Conservation (phyloP, 1,139 yeast species). For the Diutina neorugosa region DNA sequence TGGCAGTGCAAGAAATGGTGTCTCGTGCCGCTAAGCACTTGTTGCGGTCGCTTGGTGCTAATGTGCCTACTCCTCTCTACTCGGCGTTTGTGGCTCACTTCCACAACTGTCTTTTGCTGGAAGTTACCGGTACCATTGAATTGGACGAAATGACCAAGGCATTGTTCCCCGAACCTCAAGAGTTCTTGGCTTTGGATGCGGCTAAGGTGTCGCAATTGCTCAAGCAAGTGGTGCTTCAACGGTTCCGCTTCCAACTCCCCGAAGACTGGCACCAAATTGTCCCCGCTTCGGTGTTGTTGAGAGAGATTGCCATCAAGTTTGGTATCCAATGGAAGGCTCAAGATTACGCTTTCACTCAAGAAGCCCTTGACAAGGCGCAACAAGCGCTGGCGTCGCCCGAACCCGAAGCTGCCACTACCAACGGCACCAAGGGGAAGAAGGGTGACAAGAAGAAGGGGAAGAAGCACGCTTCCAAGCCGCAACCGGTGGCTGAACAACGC, state of each 20-base stretch:
- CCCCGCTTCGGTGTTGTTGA: constrained; percentile 36
- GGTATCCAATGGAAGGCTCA: constrained; percentile 81
- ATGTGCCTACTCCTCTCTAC: constrained; percentile 42
- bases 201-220: constrained; percentile 32
- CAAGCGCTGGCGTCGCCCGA: constrained; percentile 7
- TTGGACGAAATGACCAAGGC: constrained; percentile 30
- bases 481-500: constrained; percentile 14
- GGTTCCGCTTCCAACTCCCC: constrained; percentile 53
- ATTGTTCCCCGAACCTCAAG: constrained; percentile 33
- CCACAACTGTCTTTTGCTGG: constrained; percentile 64
- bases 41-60: constrained; percentile 36
- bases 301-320: constrained; percentile 63
- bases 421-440: constrained; percentile 21
- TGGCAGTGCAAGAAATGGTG: constrained; percentile 58
- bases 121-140: constrained; percentile 28
- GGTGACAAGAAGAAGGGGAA: constrained; percentile 14
- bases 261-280: constrained; percentile 29
- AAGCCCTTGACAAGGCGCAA: constrained; percentile 26
- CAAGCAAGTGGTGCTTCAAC: constrained; percentile 35
- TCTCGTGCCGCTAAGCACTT: constrained; percentile 73
- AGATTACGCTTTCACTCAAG: constrained; percentile 37
- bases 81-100: constrained; percentile 56
- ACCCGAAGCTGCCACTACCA: neutral
- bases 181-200: constrained; percentile 34
- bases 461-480: constrained; percentile 15